Evolutionary conservation across 2,329 filamentous ascomycete genomes (phyloP).

Genomic region (Claviceps pazoutovae): DNA sequence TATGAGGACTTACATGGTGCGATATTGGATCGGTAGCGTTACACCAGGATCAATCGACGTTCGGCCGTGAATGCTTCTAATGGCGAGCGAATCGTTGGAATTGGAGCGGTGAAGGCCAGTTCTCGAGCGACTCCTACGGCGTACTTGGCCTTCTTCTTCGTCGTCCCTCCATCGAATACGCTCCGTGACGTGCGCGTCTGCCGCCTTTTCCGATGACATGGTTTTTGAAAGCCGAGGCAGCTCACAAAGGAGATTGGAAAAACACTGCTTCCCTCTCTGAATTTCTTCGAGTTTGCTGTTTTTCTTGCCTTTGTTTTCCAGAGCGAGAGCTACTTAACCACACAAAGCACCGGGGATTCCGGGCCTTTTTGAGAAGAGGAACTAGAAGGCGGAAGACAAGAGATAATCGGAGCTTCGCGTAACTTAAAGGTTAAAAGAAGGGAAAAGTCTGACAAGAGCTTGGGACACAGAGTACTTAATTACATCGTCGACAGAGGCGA

Average conservation of each 20-base stretch:
- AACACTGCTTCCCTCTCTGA: not conserved
- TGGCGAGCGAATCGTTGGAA: constrained; percentile 27
- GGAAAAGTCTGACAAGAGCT: too few relatives aligned
- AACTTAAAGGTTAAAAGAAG: too few relatives aligned
- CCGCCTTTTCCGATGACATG: constrained; percentile 8
- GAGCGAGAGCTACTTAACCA: too few relatives aligned
- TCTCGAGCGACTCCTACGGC: constrained; percentile 9
- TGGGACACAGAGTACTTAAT: too few relatives aligned
- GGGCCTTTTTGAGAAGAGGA: too few relatives aligned
- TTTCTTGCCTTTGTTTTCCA: too few relatives aligned
- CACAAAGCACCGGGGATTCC: too few relatives aligned
- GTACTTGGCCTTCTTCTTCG: constrained; percentile 15
- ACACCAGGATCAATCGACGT: constrained; percentile 13
- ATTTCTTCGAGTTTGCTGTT: too few relatives aligned
- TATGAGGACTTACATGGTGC: constrained; percentile 30
- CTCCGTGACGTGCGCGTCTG: constrained; percentile 9
- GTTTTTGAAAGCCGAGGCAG: not conserved
- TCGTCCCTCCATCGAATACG: constrained; percentile 25
- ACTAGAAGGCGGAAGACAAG: too few relatives aligned
- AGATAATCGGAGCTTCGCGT: too few relatives aligned
- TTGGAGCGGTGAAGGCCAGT: constrained; percentile 8
- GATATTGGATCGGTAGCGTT: constrained; percentile 38
- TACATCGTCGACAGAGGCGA: too few relatives aligned
- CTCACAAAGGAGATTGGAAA: not conserved
- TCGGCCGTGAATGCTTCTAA: constrained; percentile 23